Base-by-base conservation (phyloP, 2,329 filamentous ascomycete species). In the Macroventuria anomochaeta region DNA sequence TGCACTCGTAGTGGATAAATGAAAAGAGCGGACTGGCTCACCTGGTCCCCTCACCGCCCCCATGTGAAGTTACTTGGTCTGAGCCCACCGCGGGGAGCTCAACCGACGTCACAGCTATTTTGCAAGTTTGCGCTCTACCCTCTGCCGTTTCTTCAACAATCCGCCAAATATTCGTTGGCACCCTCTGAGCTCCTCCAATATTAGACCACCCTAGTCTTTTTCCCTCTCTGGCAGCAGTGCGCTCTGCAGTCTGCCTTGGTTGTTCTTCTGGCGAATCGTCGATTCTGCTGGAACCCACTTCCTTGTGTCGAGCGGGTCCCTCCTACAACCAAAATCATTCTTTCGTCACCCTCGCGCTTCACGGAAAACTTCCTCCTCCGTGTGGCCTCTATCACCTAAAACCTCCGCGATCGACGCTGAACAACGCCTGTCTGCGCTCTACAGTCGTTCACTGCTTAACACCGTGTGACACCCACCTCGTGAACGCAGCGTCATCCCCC, bases 201-300 rank as follows among this genome's bases (percentile, higher is more conserved):
- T 47, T 57, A 55, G 44, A 39, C 46, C 26, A 31, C 37, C 46
- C 60, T 46, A 58, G 51, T 38, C 48, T 41, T 52, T 48, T 58
- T 44, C 38, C 40, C 46, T 41, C 33, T 47, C 51, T 42, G 38
- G 44, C 53, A 58, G 50, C 48, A 46, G 51, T 44, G 50, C 46
- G 32, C 55, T 52, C 36, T 48, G 41, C 56, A 34, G 18, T 53
- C 41, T 44, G 46, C 43, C 55, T 43, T 54, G 51, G 28, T 49
- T 44, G 17, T 25, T 36, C 31, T 28, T 38, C 33, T 39, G 55
- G 40, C 57, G 50, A 57, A 59, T 65, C 62, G 58, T 61, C 52
- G 62, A 68, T 67, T 57, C 47, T 65, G 57, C 65, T 55, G 65
- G 65, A 68, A 67, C 53, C 65, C 63, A 63, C 63, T 59, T 59